Conservation (phyloP, 306 rosid genomes). For the Begonia peltatifolia region DNA sequence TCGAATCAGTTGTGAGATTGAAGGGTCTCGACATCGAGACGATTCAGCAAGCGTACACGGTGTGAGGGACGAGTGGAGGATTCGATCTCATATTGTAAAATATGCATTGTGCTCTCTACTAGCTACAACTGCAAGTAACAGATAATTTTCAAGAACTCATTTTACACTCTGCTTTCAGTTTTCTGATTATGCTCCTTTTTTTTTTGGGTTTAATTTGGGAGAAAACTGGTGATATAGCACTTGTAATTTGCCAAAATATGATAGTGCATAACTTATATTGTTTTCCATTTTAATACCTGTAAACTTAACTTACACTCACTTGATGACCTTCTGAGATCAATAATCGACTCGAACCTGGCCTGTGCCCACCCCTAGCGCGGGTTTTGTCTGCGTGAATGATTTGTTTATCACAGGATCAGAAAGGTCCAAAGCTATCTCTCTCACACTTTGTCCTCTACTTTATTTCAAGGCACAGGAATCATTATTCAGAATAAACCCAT, state of each 20-base stretch:
- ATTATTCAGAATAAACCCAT: no score
- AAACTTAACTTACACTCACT: no score
- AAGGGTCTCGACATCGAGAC: slow-evolving; percentile 95
- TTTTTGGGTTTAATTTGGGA: not conserved
- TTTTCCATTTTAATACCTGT: not conserved
- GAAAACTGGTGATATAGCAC: not conserved
- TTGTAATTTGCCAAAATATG: not conserved
- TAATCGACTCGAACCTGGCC: no score
- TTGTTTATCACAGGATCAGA: not conserved
- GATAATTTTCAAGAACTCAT: no score
- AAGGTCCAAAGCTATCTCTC: no score
- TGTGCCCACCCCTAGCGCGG: no score
- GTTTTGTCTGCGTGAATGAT: not conserved
- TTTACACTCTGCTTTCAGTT: not conserved
- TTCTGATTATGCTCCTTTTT: not conserved
- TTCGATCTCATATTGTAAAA: not conserved
- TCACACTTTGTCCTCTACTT: no score
- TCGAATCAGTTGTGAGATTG: slow-evolving; percentile 94
- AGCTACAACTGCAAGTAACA: no score
- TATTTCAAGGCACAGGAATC: no score
- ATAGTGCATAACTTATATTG: not conserved
- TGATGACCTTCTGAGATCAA: no score
- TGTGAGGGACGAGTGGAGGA: slow-evolving; percentile 18
- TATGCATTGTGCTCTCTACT: not conserved
- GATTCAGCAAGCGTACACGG: slow-evolving; percentile 95